Conservation (phyloP, 192 early-diverging fungal genomes). For the Coemansia sp. region DNA sequence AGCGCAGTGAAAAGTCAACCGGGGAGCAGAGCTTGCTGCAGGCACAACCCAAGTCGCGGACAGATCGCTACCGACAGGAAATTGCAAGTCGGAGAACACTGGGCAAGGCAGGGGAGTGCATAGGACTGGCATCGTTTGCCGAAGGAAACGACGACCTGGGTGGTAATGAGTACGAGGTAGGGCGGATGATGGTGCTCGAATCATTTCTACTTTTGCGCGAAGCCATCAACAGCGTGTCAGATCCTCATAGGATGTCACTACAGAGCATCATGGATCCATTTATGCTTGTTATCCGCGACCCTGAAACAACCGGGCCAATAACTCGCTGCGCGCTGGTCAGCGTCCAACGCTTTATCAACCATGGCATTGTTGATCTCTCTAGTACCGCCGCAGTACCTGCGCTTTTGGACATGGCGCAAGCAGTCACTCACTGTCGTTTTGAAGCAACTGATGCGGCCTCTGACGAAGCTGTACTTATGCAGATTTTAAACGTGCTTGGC, state of each 20-base stretch:
- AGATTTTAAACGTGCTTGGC: conserved; percentile 81
- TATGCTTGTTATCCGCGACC: conserved; percentile 86
- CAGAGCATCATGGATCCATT: conserved; percentile 82
- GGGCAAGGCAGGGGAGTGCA: conserved; percentile 42
- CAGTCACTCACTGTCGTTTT: conserved; percentile 95
- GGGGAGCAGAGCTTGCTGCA: not conserved
- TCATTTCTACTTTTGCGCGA: conserved; percentile 44
- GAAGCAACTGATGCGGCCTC: conserved; percentile 90
- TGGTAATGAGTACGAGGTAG: conserved; percentile 25
- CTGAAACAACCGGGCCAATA: conserved; percentile 93
- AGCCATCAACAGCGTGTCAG: conserved; percentile 48
- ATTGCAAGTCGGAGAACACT: conserved; percentile 41
- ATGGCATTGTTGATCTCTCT: conserved; percentile 66
- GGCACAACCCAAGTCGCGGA: not conserved
- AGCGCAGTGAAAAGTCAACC: not conserved
- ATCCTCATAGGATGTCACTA: conserved; percentile 64
- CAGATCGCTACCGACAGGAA: conserved; percentile 26
- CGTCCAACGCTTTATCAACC: conserved; percentile 86
- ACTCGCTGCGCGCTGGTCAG: conserved; percentile 86
- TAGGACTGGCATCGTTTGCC: conserved; percentile 46
- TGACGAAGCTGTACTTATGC: conserved; percentile 90
- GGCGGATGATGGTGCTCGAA: conserved; percentile 43
- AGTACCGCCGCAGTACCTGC: conserved; percentile 25
- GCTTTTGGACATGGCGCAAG: conserved; percentile 57
- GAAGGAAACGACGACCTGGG: conserved; percentile 27